These are phyloP conservation scores for Leccinum pallidistipes DNA, from an alignment of 1,284 basidiomycete genomes.

Conservation along the genomic window DNA sequence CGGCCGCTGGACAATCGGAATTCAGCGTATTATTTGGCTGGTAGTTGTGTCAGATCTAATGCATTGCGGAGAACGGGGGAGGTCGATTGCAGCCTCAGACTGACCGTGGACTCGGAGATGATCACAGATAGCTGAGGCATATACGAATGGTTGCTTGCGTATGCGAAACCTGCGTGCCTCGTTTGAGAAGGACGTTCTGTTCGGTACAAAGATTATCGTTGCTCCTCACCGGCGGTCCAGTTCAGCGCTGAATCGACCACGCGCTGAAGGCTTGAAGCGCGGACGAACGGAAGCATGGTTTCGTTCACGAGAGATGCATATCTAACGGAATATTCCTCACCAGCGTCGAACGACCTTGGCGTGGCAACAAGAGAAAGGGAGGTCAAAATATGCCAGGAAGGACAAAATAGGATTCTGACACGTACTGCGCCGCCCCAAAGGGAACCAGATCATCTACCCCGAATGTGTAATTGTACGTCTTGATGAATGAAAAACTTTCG, in stretches of 20 bases:
- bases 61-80: background rate
- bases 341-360: slow-evolving; percentile 50
- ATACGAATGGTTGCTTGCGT: slow-evolving; percentile 41
- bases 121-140: slow-evolving; percentile 51
- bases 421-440: slow-evolving; percentile 73
- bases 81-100: slow-evolving; percentile 21
- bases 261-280: slow-evolving; percentile 57
- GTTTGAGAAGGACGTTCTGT: background rate
- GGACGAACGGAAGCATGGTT: slow-evolving; percentile 58
- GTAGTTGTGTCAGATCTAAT: slow-evolving; percentile 7
- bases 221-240: slow-evolving; percentile 60
- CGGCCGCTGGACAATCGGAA: slow-evolving; percentile 68
- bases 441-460: slow-evolving; percentile 60
- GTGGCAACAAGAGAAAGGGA: background rate
- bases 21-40: slow-evolving; percentile 67
- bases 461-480: slow-evolving; percentile 56
- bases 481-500: slow-evolving; percentile 57
- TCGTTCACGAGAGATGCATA: slow-evolving; percentile 48
- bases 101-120: slow-evolving; percentile 50
- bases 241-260: slow-evolving; percentile 68
- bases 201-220: background rate
- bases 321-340: slow-evolving; percentile 47
- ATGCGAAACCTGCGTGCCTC: slow-evolving; percentile 47
- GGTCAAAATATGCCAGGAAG: background rate
- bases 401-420: background rate